Evolutionary conservation across 805 yeast species (phyloP), one percentile per base, ranked within the genome.

Genomic region (Saccharomycopsis javanensis): DNA sequence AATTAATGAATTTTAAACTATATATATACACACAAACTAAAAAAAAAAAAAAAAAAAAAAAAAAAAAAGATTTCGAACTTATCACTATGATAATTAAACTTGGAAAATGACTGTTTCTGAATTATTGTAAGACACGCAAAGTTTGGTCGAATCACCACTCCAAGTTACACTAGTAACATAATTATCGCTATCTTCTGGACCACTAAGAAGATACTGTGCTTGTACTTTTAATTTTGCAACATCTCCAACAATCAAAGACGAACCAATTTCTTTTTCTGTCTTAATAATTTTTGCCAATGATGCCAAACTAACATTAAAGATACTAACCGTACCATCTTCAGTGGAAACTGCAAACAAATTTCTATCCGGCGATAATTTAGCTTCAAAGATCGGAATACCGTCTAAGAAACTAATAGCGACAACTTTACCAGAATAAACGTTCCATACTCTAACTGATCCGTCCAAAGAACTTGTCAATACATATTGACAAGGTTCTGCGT

Each of bases 361-460:
- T 50, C 68, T 67, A 64, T 79, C 73, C 0, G 79, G 77, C 0
- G 89, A 80, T 6, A 86, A 60, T 0, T 73, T 68, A 1, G 83
- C 81, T 18, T 72, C 71, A 56, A 83, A 73, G 1, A 88, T 76
- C 3, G 90, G 80, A 3, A 74, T 65, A 27, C 84, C 83, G 57
- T 76, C 80, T 2, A 73, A 67, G 59, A 66, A 67, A 56, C 64
- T 72, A 38, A 72, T 64, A 57, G 69, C 68, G 27, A 79, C 38
- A 5, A 70, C 64, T 20, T 69, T 71, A 16, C 79, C 80, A n/a
- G 66, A 66, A 31, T 67, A 67, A 2, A 79, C 74, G 61, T 85
- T 79, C 95, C 96, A 88, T 0, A 87, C 62, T 59, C 85, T 76
- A 1, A 85, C 71, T 0, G 84, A 72, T 0, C 94, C 88, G 63